phyloP scores from a whole-genome alignment of 805 yeast genomes.

The Blastobotrys chiropterorum region DNA sequence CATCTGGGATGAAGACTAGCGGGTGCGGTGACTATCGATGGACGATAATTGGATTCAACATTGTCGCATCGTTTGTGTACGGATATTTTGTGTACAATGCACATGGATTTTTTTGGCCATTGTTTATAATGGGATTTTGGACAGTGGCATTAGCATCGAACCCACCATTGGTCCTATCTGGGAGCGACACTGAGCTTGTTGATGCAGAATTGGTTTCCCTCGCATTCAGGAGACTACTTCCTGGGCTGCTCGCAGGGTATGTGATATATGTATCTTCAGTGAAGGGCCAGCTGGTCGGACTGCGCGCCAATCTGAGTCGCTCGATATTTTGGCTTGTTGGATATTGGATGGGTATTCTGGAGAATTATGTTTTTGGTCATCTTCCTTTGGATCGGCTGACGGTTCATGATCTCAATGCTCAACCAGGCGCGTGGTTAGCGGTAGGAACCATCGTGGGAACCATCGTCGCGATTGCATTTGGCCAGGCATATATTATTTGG shows the following conservation, averaged over 20 bases:
- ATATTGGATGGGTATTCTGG: slow-evolving; percentile 78
- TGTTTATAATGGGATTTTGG: slow-evolving; percentile 71
- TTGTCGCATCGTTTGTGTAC: slow-evolving; percentile 47
- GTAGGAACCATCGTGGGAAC: slow-evolving; percentile 44
- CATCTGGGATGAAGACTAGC: slow-evolving; percentile 31
- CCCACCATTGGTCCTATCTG: slow-evolving; percentile 41
- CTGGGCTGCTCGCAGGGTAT: slow-evolving; percentile 62
- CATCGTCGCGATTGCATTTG: slow-evolving; percentile 49
- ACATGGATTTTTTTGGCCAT: slow-evolving; percentile 55
- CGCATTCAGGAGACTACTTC: slow-evolving; percentile 69
- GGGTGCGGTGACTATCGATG: slow-evolving; percentile 70
- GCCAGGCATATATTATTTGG: slow-evolving; percentile 81
- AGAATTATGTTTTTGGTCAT: slow-evolving; percentile 82
- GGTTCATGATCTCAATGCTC: slow-evolving; percentile 58
- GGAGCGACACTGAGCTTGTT: slow-evolving; percentile 44
- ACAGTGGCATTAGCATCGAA: slow-evolving; percentile 76
- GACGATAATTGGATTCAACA: slow-evolving; percentile 48
- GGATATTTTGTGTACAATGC: slow-evolving; percentile 45
- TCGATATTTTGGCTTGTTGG: slow-evolving; percentile 66
- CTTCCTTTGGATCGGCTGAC: slow-evolving; percentile 84
- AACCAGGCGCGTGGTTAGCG: slow-evolving; percentile 71
- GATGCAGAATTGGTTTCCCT: slow-evolving; percentile 59
- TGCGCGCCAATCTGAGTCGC: slow-evolving; percentile 31
- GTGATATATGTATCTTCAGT: slow-evolving; percentile 48
- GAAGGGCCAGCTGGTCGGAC: slow-evolving; percentile 20